Evolutionary conservation across 108 stramenopile genomes (phyloP).

Genomic region (Halocafeteria seosinensis): DNA sequence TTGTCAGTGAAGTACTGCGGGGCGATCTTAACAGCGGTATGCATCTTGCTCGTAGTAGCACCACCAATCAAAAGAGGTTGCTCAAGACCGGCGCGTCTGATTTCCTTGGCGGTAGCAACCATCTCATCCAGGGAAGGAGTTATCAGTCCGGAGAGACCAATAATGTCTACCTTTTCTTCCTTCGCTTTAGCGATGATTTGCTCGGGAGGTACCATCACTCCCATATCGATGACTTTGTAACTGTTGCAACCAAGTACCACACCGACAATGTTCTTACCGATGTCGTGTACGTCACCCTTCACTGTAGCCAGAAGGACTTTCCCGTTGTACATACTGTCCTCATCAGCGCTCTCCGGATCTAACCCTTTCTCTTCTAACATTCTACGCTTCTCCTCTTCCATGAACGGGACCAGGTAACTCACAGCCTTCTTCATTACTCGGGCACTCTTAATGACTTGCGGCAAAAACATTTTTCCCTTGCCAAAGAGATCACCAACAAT

Average conservation of each 20-base stretch:
- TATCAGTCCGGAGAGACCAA: slow-evolving; percentile 94
- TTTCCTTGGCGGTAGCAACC: slow-evolving; percentile 93
- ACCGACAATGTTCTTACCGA: slow-evolving; percentile 98
- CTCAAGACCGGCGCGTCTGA: slow-evolving; percentile 75
- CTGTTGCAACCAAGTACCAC: slow-evolving; percentile 99
- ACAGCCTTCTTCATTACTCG: slow-evolving; percentile 99
- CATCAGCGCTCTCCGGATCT: slow-evolving; percentile 58
- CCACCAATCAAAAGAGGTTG: slow-evolving; percentile 92
- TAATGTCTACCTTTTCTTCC: slow-evolving; percentile 80
- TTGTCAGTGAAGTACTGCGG: slow-evolving; percentile 72
- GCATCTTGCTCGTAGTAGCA: slow-evolving; percentile 96
- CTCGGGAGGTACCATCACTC: slow-evolving; percentile 94
- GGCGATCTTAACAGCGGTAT: slow-evolving; percentile 94
- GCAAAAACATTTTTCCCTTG: slow-evolving; percentile 97
- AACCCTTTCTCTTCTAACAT: slow-evolving; percentile 63
- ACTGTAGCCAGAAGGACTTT: slow-evolving; percentile 96
- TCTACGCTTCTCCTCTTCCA: slow-evolving; percentile 88
- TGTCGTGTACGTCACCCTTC: slow-evolving; percentile 99
- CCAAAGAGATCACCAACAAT: slow-evolving; percentile 96
- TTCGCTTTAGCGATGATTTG: slow-evolving; percentile 72
- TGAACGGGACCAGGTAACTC: slow-evolving; percentile 89
- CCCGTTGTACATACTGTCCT: slow-evolving; percentile 72
- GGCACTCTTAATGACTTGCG: slow-evolving; percentile 98
- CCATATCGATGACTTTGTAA: slow-evolving; percentile 97
- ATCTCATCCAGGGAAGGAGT: slow-evolving; percentile 98